Conservation (phyloP, 2,329 filamentous ascomycete genomes). For the Fusarium gaditjirri region DNA sequence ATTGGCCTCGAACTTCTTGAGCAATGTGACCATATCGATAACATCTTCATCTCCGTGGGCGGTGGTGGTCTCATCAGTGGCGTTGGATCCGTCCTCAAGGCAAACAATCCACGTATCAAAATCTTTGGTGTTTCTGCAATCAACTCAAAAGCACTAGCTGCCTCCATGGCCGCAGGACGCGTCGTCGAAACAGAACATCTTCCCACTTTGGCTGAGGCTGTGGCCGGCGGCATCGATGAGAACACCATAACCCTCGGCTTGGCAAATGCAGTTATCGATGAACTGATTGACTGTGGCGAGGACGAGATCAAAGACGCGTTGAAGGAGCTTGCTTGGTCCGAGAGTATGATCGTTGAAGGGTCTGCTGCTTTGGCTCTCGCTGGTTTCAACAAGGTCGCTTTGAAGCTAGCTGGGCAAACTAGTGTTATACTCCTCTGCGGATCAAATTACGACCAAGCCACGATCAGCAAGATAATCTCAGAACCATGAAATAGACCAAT, state of each 20-base stretch:
- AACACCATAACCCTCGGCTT: neutral
- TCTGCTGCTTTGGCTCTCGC: neutral
- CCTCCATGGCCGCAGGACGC: neutral
- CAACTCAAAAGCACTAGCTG: neutral
- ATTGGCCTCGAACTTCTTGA: neutral
- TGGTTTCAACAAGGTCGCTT: neutral
- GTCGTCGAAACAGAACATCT: neutral
- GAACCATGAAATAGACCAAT: accelerated
- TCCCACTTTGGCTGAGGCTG: neutral
- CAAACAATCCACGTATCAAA: neutral
- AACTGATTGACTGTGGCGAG: neutral
- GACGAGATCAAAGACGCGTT: neutral
- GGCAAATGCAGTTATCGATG: neutral
- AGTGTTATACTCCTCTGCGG: neutral
- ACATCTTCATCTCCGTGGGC: neutral
- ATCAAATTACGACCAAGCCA: neutral
- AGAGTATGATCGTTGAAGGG: neutral
- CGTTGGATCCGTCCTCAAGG: neutral
- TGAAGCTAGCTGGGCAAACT: neutral
- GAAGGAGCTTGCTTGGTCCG: neutral
- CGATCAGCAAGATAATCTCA: neutral
- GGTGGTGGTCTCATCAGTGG: neutral
- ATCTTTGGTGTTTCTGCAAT: neutral
- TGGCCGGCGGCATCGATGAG: neutral
- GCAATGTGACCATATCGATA: neutral